Percentiles rank a stretch among this genome's conserved stretches.
phyloP scores from a whole-genome alignment of 1,284 basidiomycete genomes.

The Boletus hoseneyae region DNA sequence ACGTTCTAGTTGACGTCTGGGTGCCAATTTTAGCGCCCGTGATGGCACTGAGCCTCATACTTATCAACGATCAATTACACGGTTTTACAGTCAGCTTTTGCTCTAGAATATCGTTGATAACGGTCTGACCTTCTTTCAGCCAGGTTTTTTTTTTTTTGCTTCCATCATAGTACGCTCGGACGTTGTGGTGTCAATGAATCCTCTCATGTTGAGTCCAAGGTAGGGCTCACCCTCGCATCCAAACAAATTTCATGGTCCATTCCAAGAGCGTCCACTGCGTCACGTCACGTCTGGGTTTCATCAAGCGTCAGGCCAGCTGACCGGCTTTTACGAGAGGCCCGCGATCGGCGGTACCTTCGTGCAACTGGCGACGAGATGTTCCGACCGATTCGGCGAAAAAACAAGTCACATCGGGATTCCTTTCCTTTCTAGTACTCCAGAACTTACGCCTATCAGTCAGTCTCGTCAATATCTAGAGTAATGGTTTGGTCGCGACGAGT shows the following conservation, averaged over 20 bases:
- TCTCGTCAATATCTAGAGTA: not conserved
- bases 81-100: too few relatives aligned
- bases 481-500: not conserved
- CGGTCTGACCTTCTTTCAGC: not conserved
- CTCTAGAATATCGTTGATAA: not conserved
- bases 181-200: too few relatives aligned
- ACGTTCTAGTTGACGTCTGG: too few relatives aligned
- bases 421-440: constrained; percentile 3
- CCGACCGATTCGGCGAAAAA: constrained; percentile 40
- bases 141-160: not conserved
- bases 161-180: too few relatives aligned
- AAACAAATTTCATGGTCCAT: not conserved
- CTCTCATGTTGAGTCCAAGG: too few relatives aligned
- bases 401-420: constrained; percentile 8
- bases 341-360: constrained; percentile 57
- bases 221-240: not conserved
- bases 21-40: too few relatives aligned
- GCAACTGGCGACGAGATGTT: constrained; percentile 46
- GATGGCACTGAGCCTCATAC: not conserved
- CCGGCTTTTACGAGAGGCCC: constrained; percentile 36
- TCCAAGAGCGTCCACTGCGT: not conserved
- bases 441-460: constrained; percentile 2
- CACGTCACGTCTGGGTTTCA: not conserved
- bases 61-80: not conserved
- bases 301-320: not conserved